phyloP scores from a whole-genome alignment of 371 early-diverging fungal genomes.

The Cokeromyces recurvatus region DNA sequence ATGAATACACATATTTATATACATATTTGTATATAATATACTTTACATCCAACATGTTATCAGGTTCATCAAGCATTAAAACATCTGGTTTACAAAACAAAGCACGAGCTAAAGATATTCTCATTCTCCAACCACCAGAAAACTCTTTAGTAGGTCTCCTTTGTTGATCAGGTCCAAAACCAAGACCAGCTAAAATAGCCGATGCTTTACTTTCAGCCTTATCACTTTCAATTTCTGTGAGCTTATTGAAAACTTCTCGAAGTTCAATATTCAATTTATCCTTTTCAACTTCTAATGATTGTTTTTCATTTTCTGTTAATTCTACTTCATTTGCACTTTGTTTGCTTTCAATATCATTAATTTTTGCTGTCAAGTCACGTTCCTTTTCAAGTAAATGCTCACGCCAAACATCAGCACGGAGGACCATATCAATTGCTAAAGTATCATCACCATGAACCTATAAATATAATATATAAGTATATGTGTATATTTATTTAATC shows the following conservation, averaged over 20 bases:
- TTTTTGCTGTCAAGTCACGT: conserved; percentile 46
- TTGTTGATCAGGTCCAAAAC: conserved; percentile 81
- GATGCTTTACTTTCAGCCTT: conserved; percentile 93
- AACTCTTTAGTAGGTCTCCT: conserved; percentile 84
- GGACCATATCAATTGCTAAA: conserved; percentile 80
- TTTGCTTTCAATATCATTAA: conserved; percentile 34
- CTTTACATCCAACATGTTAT: conserved; percentile 88
- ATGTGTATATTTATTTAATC: background rate
- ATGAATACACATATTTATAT: too few species aligned
- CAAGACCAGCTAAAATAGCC: conserved; percentile 92
- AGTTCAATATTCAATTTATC: conserved; percentile 62
- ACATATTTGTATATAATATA: background rate
- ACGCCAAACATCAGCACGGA: conserved; percentile 94
- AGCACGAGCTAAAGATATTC: conserved; percentile 94
- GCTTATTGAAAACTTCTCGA: conserved; percentile 76
- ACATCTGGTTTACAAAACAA: conserved; percentile 95
- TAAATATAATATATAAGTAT: background rate
- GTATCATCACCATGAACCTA: conserved; percentile 90
- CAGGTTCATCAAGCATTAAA: conserved; percentile 98
- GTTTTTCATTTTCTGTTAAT: conserved; percentile 49
- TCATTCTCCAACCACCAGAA: conserved; percentile 95
- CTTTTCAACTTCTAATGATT: conserved; percentile 61
- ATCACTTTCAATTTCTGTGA: conserved; percentile 94
- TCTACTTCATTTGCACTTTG: conserved; percentile 21
- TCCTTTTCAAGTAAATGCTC: conserved; percentile 88